These are phyloP conservation scores for Blastocystis sp. DNA, from an alignment of 352 stramenopile species.

Conservation along the genomic window DNA sequence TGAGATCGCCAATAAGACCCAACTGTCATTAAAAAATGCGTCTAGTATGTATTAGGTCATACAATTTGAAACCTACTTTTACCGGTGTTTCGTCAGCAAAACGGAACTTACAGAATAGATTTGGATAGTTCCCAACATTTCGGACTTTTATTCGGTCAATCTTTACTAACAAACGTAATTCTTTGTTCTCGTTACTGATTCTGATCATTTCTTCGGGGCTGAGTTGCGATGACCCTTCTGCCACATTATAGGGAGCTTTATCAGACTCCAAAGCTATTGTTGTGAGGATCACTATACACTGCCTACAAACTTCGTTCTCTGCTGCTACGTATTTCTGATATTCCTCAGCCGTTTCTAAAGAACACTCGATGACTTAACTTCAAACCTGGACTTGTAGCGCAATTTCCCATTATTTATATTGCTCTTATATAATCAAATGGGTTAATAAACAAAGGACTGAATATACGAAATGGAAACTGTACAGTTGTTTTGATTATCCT, in stretches of 20 bases:
- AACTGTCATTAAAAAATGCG: constrained; percentile 31
- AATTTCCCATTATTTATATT: constrained; percentile 34
- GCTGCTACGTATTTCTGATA: constrained; percentile 50
- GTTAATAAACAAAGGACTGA: neutral
- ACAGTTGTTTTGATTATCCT: neutral
- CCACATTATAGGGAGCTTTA: neutral
- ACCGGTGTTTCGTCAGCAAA: constrained; percentile 36
- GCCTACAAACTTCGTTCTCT: constrained; percentile 45
- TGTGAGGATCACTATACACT: neutral
- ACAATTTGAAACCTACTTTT: neutral
- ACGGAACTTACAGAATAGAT: constrained; percentile 59
- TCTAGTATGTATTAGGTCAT: neutral
- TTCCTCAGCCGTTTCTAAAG: constrained; percentile 51
- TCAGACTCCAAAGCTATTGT: constrained; percentile 20
- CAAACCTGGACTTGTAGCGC: constrained; percentile 52
- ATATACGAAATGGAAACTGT: neutral
- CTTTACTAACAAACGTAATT: constrained; percentile 31
- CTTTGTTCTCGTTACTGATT: constrained; percentile 53
- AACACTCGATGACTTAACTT: neutral
- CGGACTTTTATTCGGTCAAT: constrained; percentile 58
- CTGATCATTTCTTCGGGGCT: neutral
- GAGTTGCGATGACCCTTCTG: neutral
- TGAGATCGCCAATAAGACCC: constrained; percentile 48
- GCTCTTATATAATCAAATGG: neutral
- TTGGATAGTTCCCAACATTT: constrained; percentile 7